Evolutionary conservation across 768 basidiomycete genomes (phyloP).

Genomic region (Tulasnella sp.): DNA sequence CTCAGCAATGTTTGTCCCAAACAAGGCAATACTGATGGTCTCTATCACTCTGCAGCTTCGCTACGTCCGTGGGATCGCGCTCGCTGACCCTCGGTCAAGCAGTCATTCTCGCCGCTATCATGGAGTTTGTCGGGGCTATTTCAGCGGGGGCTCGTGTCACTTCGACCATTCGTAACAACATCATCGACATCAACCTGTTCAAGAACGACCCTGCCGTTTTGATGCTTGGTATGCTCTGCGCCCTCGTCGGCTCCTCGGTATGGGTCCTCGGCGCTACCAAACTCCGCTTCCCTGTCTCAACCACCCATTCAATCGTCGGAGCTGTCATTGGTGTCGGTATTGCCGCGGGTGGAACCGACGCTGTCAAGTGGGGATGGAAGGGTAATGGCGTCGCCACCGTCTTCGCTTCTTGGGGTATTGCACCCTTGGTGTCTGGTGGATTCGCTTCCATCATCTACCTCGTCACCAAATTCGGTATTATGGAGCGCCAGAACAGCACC

Average conservation of each 20-base stretch:
- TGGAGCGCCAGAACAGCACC: conserved; percentile 39
- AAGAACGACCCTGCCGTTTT: conserved; percentile 41
- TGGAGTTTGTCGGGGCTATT: conserved; percentile 43
- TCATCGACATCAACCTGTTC: conserved; percentile 40
- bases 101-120: conserved; percentile 38
- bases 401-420: conserved; percentile 38
- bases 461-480: conserved; percentile 40
- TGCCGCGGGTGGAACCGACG: conserved; percentile 39
- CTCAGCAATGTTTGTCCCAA: background rate
- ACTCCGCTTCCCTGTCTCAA: conserved; percentile 43
- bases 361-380: conserved; percentile 47
- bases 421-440: conserved; percentile 39
- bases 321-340: conserved; percentile 45
- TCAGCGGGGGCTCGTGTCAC: conserved; percentile 42
- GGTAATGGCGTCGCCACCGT: conserved; percentile 41
- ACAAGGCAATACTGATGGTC: conserved; percentile 16
- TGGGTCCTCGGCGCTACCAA: conserved; percentile 40
- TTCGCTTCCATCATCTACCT: conserved; percentile 40
- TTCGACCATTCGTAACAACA: conserved; percentile 46
- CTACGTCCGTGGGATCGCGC: conserved; percentile 42
- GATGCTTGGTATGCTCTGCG: conserved; percentile 44
- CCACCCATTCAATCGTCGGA: conserved; percentile 36
- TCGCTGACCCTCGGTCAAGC: conserved; percentile 43
- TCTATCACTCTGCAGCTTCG: conserved; percentile 33
- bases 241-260: conserved; percentile 37